Base-by-base conservation (phyloP, 2,329 filamentous ascomycete species). In the Neofusicoccum ribis region DNA sequence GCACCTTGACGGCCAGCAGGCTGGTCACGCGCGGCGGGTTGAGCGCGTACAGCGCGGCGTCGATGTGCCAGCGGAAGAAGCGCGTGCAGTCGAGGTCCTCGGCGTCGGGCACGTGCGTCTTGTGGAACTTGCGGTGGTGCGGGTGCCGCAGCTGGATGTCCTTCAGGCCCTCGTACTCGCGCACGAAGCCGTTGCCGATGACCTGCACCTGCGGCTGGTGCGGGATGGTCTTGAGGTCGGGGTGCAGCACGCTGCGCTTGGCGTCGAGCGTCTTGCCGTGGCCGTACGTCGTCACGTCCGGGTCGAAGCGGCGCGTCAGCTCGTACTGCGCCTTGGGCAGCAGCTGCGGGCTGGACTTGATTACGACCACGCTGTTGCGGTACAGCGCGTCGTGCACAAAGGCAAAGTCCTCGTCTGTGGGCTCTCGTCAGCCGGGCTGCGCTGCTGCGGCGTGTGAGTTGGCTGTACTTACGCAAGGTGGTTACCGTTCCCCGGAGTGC, bases 21-120 rank as follows among this genome's bases (percentile, higher is more conserved):
- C 88, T 88, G 0, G 91, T 93, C 3, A 88, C 90, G 31, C 88
- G 83, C 1, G 91, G 90, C 3, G 91, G 90, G n/a, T 90, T 86
- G 6, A 92, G 83, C 17, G 86, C 89, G 73, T 93, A 93, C 5
- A 93, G 80, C 1, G 90, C 90, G 3, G 91, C 90, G 71, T 93
- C 90, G 63, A 93, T 92, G 74, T 93, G 90, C 90, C 91, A 93
- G 66, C 90, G 82, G 78, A 91, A 93, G 78, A 92, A 88, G 6
- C 85, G 78, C 0, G 85, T 88, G 69, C 80, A 81, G 12, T 84
- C 81, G 5, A 85, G 74, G 67, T 88, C 86, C n/a, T 87, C 82
- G n/a, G 81, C 80, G 1, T 88, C 79, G 0, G 89, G 84, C 68
- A 93, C 86, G 20, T 79, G 73, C 5, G 86, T 85, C 61, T 86